Evolutionary conservation across 208 protist species (phyloP), one percentile per base, ranked within the genome.

Genomic region (Leishmania gerbilli): DNA sequence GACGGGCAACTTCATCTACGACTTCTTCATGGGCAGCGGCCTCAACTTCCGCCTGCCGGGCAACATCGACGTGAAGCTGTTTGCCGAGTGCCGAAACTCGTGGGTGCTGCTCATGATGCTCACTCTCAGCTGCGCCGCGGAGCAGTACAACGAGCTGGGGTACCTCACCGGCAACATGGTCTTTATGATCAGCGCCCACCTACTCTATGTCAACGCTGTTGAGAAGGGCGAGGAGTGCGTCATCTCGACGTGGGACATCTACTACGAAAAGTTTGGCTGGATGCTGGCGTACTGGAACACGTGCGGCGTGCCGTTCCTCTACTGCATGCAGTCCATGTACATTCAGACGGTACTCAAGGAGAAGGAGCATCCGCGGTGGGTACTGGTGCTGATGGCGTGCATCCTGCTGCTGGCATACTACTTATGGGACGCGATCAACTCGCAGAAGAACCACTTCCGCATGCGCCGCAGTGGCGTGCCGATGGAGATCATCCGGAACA

Each of bases 221-320:
- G 87, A 94, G 81, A 99, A 99, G 87, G 98, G 98, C 62, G 97
- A 99, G 87, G 93, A 99, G 83, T 98, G 91, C 86, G 92, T 99
- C 77, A 93, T 96, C 77, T 88, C 95, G 15, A 98, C 97, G n/a
- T 99, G 97, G 97, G 98, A 99, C 81, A 90, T 99, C 53, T 98
- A 93, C 90, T 97, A 99, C 87, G 98, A 99, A 83, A 99, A 99
- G 88, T 99, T 95, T 72, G 97, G 97, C 77, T 98, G 93, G 90
- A 96, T 99, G 97, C 90, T 99, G 45, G 91, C 89, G 74, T 99
- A 95, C 91, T 99, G 98, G 98, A 99, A 99, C 88, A 95, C 97
- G 7, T 93, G 93, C 88, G 90, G 98, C 78, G 97, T 99, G 74
- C 97, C 97, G 27, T 98, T 99, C 84, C 83, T 99, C 64, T 99